These are phyloP conservation scores for Aspergillus floridensis DNA, from an alignment of 2,329 filamentous ascomycete species.

Conservation along the genomic window DNA sequence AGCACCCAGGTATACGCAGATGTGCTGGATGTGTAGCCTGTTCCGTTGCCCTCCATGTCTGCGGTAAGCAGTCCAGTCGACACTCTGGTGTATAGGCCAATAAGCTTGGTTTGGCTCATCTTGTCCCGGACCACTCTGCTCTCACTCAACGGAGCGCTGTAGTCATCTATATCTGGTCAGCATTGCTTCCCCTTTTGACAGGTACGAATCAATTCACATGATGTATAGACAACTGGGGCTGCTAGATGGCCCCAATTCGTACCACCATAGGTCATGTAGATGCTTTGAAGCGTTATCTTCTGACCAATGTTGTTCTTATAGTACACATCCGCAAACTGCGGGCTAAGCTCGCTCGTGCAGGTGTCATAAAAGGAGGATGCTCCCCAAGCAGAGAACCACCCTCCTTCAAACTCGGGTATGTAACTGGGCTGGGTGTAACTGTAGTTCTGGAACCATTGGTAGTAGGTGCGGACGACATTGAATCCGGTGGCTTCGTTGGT, in stretches of 20 bases:
- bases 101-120: conserved; percentile 54
- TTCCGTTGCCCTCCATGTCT: conserved; percentile 56
- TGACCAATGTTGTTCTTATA: conserved; percentile 58
- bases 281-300: conserved; percentile 47
- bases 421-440: conserved; percentile 54
- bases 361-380: conserved; percentile 51
- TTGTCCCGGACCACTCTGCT: conserved; percentile 55
- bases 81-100: conserved; percentile 55
- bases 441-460: conserved; percentile 58
- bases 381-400: conserved; percentile 55
- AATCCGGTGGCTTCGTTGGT: conserved; percentile 51
- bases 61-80: conserved; percentile 53
- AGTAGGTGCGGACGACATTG: conserved; percentile 52
- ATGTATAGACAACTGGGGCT: conserved; percentile 51
- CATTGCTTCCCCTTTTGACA: too few species aligned
- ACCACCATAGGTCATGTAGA: conserved; percentile 56
- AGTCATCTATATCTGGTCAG: conserved; percentile 32
- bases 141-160: conserved; percentile 53
- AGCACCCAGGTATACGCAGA: conserved; percentile 53
- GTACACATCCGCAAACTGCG: conserved; percentile 54
- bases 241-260: conserved; percentile 56
- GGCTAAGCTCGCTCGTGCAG: conserved; percentile 47
- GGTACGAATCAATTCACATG: conserved; percentile 14
- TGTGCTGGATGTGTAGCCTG: conserved; percentile 44
- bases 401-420: conserved; percentile 55